phyloP scores from a whole-genome alignment of 306 rosid genomes.

The Cicer bijugum region DNA sequence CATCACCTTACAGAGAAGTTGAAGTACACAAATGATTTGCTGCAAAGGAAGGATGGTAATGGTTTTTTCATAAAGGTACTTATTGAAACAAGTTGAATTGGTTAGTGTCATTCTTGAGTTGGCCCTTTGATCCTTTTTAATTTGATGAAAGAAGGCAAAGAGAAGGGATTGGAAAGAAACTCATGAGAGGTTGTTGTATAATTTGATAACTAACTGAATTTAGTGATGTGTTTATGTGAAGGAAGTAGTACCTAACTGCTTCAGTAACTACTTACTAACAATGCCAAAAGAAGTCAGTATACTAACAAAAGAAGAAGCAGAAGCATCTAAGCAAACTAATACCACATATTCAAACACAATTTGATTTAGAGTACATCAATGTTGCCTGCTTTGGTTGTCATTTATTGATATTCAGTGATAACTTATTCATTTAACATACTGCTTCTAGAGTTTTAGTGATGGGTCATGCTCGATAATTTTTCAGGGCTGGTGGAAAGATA shows the following conservation, averaged over 20 bases:
- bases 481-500: slow-evolving; percentile 97
- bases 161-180: slow-evolving; percentile 6
- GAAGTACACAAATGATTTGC: slow-evolving; percentile 52
- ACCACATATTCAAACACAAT: neutral
- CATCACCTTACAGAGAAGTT: slow-evolving; percentile 66
- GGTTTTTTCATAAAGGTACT: slow-evolving; percentile 75
- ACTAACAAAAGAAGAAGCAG: neutral
- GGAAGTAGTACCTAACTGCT: slow-evolving; percentile 5
- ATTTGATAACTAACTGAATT: neutral
- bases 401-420: slow-evolving; percentile 22
- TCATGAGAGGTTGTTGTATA: slow-evolving; percentile 1
- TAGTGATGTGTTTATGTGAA: slow-evolving; percentile 5
- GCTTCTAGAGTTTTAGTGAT: slow-evolving; percentile 30
- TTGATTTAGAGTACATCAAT: neutral
- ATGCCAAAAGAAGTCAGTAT: neutral
- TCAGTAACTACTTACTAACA: neutral
- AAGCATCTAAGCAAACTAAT: slow-evolving; percentile 9
- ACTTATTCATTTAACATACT: slow-evolving; percentile 28
- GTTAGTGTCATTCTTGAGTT: slow-evolving; percentile 16
- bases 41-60: slow-evolving; percentile 62
- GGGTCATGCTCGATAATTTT: slow-evolving; percentile 40
- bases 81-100: slow-evolving; percentile 32
- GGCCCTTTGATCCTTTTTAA: slow-evolving; percentile 9
- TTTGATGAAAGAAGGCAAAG: slow-evolving; percentile 2
- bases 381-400: slow-evolving; percentile 28